phyloP scores from a whole-genome alignment of 2,329 filamentous ascomycete genomes.

The Cladosporium sp. region DNA sequence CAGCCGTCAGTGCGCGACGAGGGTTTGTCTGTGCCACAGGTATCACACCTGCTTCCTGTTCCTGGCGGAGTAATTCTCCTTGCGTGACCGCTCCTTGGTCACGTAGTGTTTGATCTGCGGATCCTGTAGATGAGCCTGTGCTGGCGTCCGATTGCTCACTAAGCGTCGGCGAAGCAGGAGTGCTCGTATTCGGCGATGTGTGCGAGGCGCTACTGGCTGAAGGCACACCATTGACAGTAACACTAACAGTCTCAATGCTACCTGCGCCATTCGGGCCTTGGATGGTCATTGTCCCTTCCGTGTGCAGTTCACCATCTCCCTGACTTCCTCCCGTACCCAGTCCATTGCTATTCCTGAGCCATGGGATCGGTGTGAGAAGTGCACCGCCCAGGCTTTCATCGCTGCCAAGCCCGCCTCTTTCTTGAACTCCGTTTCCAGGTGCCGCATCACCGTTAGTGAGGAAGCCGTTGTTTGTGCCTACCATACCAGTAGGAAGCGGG shows the following conservation, averaged over 20 bases:
- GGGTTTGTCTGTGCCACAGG: conserved; percentile 56
- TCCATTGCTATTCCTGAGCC: conserved; percentile 52
- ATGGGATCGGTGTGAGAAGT: conserved; percentile 87
- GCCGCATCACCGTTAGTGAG: conserved; percentile 49
- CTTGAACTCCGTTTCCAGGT: conserved; percentile 59
- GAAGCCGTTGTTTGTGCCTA: conserved; percentile 42
- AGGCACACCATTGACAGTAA: conserved; percentile 62
- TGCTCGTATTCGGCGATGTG: conserved; percentile 19
- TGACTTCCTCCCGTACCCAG: conserved; percentile 16
- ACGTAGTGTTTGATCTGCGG: conserved; percentile 31
- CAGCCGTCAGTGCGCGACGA: conserved; percentile 22
- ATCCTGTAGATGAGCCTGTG: conserved; percentile 32
- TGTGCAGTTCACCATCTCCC: conserved; percentile 54
- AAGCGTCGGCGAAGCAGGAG: conserved; percentile 25
- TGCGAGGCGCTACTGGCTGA: conserved; percentile 21
- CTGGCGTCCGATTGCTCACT: conserved; percentile 33
- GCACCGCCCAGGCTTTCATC: conserved; percentile 90
- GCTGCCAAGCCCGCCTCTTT: conserved; percentile 58
- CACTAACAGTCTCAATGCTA: conserved; percentile 74
- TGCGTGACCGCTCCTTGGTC: conserved; percentile 63
- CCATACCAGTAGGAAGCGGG: conserved; percentile 63
- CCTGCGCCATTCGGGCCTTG: conserved; percentile 76
- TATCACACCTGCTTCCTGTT: conserved; percentile 76
- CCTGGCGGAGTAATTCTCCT: conserved; percentile 79
- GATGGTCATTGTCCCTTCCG: conserved; percentile 73